Evolutionary conservation across 371 early-diverging fungal genomes (phyloP), one percentile per base, ranked within the genome.

Genomic region (Rhizopus sp.): DNA sequence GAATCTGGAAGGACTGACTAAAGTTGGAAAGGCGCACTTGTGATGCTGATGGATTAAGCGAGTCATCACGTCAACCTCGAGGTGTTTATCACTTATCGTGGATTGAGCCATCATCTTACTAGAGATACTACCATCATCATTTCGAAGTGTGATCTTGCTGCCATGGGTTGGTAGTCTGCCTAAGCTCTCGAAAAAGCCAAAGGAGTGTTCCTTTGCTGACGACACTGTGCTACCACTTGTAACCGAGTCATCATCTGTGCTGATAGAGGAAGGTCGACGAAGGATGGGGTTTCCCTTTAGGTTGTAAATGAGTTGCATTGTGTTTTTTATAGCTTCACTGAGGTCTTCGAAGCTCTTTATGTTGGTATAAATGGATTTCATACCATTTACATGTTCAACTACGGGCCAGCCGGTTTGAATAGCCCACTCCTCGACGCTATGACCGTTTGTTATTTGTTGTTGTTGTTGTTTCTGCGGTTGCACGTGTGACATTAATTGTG

Each of bases 11-110:
- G 72, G 72, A 9, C 54, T 59, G 35, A 68, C 70, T 8, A 70
- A 48, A 4, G 57, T 58, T 1, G 73, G 73, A 30, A 73, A 73
- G 0, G 65, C 57, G 29, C 73, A 73, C 47, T 73, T 54, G 31
- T 70, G 68, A 23, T 73, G 65, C 17, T 65, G 62, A 16, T 61
- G 61, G 4, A 68, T 57, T 7, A 71, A 23, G 4, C 64, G 64
- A 9, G 56, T 53, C 50, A 57, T 65, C 1, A 71, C 60, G 10
- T 71, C 64, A 2, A 42, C 47, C 29, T 57, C 60, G 1, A 67
- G 42, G 15, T 59, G 34, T 0, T 48, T 55, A 9, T 57, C 60
- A 33, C 57, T 49, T 12, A 51, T 49, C 0, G 48, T n/a, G 7
- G 41, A 41, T 5, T 41, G 41, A 15, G 46, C 46, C 30, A 46